A percentile compares a stretch with the other conserved stretches of the same genome.
Evolutionary conservation across 1,284 basidiomycete genomes (phyloP).

Genomic region (Pulchroboletus neoregius): DNA sequence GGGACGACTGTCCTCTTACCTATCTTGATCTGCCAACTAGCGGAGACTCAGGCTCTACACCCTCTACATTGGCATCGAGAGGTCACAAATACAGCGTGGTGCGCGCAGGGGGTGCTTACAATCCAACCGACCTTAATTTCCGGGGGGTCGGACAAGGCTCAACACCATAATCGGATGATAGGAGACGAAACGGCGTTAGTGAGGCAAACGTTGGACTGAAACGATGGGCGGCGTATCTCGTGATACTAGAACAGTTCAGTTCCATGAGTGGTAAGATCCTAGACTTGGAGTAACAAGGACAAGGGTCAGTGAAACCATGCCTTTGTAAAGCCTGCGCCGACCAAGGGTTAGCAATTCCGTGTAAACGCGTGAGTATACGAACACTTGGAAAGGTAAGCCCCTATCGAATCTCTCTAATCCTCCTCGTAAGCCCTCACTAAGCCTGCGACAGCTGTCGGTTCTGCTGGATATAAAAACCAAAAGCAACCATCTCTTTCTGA

Average conservation of each 20-base stretch:
- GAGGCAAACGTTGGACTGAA: background rate
- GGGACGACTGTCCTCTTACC: background rate
- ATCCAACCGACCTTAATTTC: background rate
- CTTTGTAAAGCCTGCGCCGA: background rate
- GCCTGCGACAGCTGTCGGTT: background rate
- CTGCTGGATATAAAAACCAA: constrained; percentile 21
- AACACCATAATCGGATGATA: background rate
- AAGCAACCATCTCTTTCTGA: background rate
- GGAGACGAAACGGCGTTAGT: too few species aligned
- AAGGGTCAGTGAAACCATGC: background rate
- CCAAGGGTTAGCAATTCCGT: constrained; percentile 17
- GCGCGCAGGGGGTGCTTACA: background rate
- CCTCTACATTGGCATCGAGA: too few species aligned
- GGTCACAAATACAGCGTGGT: background rate
- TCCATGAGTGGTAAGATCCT: too few species aligned
- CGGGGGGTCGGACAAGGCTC: background rate
- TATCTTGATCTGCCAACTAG: background rate
- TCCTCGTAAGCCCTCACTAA: constrained; percentile 9
- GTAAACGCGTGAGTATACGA: constrained; percentile 24
- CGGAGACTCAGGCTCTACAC: too few species aligned
- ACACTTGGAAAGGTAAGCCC: constrained; percentile 25
- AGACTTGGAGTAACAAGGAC: too few species aligned
- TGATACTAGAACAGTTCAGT: too few species aligned
- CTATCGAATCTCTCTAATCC: constrained; percentile 14
- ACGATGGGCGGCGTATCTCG: background rate